Percentiles rank a stretch among this genome's conserved stretches.
phyloP scores from a whole-genome alignment of 1,139 yeast species.

The Maudiozyma humilis region DNA sequence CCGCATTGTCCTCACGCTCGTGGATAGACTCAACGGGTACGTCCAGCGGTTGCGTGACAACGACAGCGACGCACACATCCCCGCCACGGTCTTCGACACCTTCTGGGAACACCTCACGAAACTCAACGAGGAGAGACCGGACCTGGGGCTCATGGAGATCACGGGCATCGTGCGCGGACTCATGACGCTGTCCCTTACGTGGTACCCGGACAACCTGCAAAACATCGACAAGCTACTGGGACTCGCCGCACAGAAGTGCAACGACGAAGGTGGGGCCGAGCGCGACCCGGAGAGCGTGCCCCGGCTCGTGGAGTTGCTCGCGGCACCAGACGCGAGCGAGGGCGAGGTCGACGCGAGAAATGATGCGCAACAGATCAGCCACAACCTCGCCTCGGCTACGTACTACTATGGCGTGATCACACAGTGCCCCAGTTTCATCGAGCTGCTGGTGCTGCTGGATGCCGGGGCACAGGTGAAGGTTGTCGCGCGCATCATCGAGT shows the following conservation, averaged over 20 bases:
- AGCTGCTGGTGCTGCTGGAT: constrained; percentile 17
- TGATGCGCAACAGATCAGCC: no score
- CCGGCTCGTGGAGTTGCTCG: constrained; percentile 17
- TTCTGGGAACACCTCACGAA: constrained; percentile 60
- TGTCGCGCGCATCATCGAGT: constrained; percentile 15
- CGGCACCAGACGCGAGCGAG: constrained; percentile 11
- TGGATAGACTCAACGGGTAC: constrained; percentile 65
- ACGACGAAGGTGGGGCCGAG: constrained; percentile 25
- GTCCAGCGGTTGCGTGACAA: constrained; percentile 19
- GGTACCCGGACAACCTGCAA: constrained; percentile 54
- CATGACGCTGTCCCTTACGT: constrained; percentile 54
- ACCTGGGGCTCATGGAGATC: constrained; percentile 56
- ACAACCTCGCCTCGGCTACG: background rate
- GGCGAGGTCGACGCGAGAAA: no score
- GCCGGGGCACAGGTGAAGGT: constrained; percentile 14
- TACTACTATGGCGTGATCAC: constrained; percentile 13
- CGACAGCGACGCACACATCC: background rate
- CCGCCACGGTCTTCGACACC: constrained; percentile 39
- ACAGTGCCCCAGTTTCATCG: constrained; percentile 20
- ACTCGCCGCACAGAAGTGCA: constrained; percentile 47
- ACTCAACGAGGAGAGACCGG: constrained; percentile 50
- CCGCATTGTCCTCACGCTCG: constrained; percentile 58
- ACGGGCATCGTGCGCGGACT: constrained; percentile 58
- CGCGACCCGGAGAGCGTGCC: constrained; percentile 16
- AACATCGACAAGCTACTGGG: constrained; percentile 56